Conservation (phyloP, 2,329 filamentous ascomycete species). For the Stagonosporopsis chrysanthemi region DNA sequence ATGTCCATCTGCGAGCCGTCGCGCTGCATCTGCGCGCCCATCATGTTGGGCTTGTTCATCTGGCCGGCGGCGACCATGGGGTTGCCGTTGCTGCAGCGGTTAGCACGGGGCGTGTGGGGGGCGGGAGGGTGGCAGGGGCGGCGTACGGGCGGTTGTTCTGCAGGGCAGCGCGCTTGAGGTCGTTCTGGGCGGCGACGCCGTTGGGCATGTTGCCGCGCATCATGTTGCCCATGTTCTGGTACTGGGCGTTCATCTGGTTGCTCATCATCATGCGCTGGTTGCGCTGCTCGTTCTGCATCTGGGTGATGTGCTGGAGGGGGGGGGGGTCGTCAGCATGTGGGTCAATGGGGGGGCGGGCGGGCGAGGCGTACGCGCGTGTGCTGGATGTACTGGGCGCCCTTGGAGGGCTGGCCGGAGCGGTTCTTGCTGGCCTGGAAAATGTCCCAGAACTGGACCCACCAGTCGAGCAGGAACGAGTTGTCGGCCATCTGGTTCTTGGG, state of each 20-base stretch:
- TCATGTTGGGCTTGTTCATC: constrained; percentile 61
- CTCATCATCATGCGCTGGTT: constrained; percentile 78
- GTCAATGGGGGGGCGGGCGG: constrained; percentile 5
- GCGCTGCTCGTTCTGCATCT: constrained; percentile 70
- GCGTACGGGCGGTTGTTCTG: constrained; percentile 79
- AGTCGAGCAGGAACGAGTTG: constrained; percentile 91
- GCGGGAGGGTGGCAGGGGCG: not conserved
- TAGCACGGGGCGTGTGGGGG: constrained; percentile 11
- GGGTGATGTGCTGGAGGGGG: constrained; percentile 66
- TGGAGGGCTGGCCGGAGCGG: constrained; percentile 29
- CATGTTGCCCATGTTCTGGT: constrained; percentile 60
- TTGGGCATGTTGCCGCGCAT: constrained; percentile 70
- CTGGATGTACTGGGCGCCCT: constrained; percentile 73
- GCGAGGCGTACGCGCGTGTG: constrained; percentile 76
- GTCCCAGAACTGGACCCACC: constrained; percentile 98
- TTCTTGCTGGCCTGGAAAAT: constrained; percentile 85
- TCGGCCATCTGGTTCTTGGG: constrained; percentile 67
- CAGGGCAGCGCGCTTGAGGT: constrained; percentile 77
- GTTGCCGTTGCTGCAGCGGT: constrained; percentile 35
- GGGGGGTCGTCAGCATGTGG: constrained; percentile 23
- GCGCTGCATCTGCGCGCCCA: constrained; percentile 80
- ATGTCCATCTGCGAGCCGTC: constrained; percentile 88
- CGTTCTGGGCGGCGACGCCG: constrained; percentile 65
- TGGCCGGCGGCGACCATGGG: constrained; percentile 73
- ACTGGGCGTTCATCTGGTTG: constrained; percentile 57